These are phyloP conservation scores for Lojkania enalia DNA, from an alignment of 2,329 filamentous ascomycete genomes.

Conservation along the genomic window DNA sequence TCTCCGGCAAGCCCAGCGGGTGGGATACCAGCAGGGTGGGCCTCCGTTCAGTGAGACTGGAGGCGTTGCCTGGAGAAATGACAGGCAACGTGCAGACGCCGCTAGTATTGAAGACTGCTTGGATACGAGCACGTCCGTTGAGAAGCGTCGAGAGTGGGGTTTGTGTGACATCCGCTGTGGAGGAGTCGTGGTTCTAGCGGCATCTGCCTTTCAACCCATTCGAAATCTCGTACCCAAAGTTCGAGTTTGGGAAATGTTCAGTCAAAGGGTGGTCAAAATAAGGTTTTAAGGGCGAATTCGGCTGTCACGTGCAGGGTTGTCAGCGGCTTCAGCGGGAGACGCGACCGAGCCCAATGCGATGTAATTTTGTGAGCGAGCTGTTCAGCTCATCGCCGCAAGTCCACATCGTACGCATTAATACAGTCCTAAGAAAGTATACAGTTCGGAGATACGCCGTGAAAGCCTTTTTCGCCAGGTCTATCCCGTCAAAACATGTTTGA, in stretches of 20 bases:
- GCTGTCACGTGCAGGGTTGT: not conserved
- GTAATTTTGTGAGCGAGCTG: too few species aligned
- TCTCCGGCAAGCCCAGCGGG: not conserved
- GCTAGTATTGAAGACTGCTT: not conserved
- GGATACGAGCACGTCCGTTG: slow-evolving; percentile 1
- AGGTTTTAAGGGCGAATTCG: not conserved
- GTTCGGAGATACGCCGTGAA: slow-evolving; percentile 4
- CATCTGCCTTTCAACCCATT: not conserved
- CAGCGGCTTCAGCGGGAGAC: slow-evolving; percentile 1
- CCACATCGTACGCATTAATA: slow-evolving; percentile 9
- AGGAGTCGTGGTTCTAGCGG: not conserved
- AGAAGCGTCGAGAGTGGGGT: slow-evolving; percentile 1
- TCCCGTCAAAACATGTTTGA: slow-evolving; percentile 13
- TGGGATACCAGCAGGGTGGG: slow-evolving; percentile 3
- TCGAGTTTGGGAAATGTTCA: not conserved
- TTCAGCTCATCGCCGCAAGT: too few species aligned
- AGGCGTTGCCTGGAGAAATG: slow-evolving; percentile 1
- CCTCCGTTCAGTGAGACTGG: not conserved
- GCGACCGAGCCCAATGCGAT: too few species aligned
- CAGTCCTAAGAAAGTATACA: slow-evolving; percentile 11
- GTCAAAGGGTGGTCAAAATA: slow-evolving; percentile 3
- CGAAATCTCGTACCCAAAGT: not conserved
- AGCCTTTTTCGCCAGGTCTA: slow-evolving; percentile 3
- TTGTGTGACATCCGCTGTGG: slow-evolving; percentile 2
- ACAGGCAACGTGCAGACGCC: slow-evolving; percentile 3